These are phyloP conservation scores for Phycomyces nitens DNA, from an alignment of 192 early-diverging fungal genomes.

Conservation along the genomic window DNA sequence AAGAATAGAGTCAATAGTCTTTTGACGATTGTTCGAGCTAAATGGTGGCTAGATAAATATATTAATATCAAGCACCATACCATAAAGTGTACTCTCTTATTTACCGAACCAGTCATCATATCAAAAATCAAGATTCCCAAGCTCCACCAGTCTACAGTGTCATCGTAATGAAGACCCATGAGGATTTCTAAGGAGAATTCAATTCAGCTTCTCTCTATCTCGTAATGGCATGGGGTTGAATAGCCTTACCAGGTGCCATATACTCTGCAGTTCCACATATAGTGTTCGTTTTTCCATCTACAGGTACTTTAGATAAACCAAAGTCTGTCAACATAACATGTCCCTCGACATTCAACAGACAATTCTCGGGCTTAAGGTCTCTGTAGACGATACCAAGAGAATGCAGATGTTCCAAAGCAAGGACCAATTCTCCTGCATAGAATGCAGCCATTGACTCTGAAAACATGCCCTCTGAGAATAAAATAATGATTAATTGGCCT, in stretches of 20 bases:
- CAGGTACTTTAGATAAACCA: constrained; percentile 74
- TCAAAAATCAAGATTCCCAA: constrained; percentile 85
- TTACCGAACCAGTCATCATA: constrained; percentile 86
- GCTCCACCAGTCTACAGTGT: constrained; percentile 88
- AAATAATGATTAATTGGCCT: neutral
- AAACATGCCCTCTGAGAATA: constrained; percentile 52
- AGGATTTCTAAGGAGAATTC: constrained; percentile 37
- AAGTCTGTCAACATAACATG: constrained; percentile 91
- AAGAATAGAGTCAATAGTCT: constrained; percentile 80
- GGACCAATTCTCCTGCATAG: constrained; percentile 81
- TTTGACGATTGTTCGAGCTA: constrained; percentile 72
- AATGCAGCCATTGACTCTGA: constrained; percentile 78
- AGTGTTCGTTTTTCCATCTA: constrained; percentile 52
- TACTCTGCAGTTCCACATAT: constrained; percentile 79
- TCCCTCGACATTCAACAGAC: constrained; percentile 66
- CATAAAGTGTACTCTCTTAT: constrained; percentile 47
- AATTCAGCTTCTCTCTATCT: too few relatives aligned
- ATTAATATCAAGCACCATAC: constrained; percentile 1
- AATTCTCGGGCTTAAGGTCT: constrained; percentile 74
- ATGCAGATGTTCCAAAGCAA: constrained; percentile 87
- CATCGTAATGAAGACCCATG: constrained; percentile 57
- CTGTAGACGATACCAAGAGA: constrained; percentile 84
- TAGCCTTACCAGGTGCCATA: constrained; percentile 58
- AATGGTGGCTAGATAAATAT: constrained; percentile 58
- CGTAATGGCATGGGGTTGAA: too few relatives aligned